phyloP scores from a whole-genome alignment of 2,329 filamentous ascomycete species.

The Albophoma yamanashiensis region DNA sequence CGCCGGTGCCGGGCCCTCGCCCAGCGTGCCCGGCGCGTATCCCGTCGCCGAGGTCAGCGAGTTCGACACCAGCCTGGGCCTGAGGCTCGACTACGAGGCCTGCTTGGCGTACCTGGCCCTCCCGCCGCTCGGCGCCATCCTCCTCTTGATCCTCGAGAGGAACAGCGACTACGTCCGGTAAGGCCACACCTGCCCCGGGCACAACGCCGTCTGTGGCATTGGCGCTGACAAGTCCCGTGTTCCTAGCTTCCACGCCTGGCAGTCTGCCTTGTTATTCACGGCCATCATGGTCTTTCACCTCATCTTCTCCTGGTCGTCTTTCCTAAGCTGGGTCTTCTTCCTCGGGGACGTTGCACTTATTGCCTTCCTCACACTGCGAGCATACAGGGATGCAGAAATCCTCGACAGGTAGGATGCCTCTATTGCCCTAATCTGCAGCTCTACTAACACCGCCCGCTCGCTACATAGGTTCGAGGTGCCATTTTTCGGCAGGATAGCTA shows the following conservation, averaged over 20 bases:
- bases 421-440: not conserved
- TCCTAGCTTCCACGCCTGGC: slow-evolving; percentile 87
- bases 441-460: not conserved
- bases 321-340: slow-evolving; percentile 78
- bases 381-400: slow-evolving; percentile 72
- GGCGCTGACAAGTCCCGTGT: slow-evolving; percentile 1
- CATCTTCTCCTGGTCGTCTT: slow-evolving; percentile 72
- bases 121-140: slow-evolving; percentile 75
- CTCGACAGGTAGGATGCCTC: slow-evolving; percentile 41
- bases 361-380: slow-evolving; percentile 62
- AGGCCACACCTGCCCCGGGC: slow-evolving; percentile 10
- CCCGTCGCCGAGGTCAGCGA: slow-evolving; percentile 51
- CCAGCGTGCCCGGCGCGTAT: slow-evolving; percentile 24
- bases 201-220: not conserved
- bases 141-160: slow-evolving; percentile 77
- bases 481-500: slow-evolving; percentile 75
- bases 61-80: slow-evolving; percentile 82
- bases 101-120: slow-evolving; percentile 78
- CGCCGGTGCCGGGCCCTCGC: slow-evolving; percentile 1
- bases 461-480: slow-evolving; percentile 66
- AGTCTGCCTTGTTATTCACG: slow-evolving; percentile 75
- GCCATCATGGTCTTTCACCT: slow-evolving; percentile 68
- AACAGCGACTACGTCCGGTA: slow-evolving; percentile 96
- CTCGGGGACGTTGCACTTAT: slow-evolving; percentile 67
- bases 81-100: slow-evolving; percentile 83